A percentile compares a stretch with the other conserved stretches of the same genome.
Evolutionary conservation across 306 rosid genomes (phyloP).

Genomic region (Fagus crenata): DNA sequence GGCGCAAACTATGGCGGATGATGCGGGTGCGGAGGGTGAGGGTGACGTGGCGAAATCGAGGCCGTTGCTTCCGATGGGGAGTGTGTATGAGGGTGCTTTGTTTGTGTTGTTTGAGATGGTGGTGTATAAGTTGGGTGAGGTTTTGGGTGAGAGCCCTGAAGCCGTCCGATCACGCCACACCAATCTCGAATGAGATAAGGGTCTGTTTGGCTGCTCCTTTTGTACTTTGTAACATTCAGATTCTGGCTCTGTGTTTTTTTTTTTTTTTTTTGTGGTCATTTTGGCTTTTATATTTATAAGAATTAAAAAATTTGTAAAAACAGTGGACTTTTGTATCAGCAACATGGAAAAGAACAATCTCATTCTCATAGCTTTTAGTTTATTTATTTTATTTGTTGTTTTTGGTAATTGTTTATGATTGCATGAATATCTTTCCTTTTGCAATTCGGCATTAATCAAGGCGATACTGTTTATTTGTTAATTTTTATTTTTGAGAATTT

Average conservation of each 20-base stretch:
- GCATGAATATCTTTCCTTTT: background rate
- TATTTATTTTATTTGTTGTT: background rate
- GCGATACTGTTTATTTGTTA: too few species aligned
- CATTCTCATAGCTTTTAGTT: too few species aligned
- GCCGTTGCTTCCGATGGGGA: constrained; percentile 90
- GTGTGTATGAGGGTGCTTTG: constrained; percentile 84
- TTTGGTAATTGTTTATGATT: background rate
- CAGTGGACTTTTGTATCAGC: too few species aligned
- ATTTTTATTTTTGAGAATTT: too few species aligned
- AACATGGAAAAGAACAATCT: too few species aligned
- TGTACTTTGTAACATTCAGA: background rate
- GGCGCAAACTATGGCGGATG: constrained; percentile 93
- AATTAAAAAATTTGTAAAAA: too few species aligned
- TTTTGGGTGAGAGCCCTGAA: constrained; percentile 58
- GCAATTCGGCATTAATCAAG: background rate
- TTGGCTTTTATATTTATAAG: too few species aligned
- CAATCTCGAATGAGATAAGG: constrained; percentile 59
- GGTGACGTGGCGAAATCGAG: constrained; percentile 38
- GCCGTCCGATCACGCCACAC: constrained; percentile 88
- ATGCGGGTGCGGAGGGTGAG: constrained; percentile 34
- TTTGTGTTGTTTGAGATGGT: constrained; percentile 94
- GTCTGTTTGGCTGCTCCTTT: background rate
- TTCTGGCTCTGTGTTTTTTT: too few species aligned
- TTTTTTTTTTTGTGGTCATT: too few species aligned
- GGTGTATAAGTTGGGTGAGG: constrained; percentile 62